Conservation (phyloP, 179 eudicot genomes). For the Amaranthus tricolor region DNA sequence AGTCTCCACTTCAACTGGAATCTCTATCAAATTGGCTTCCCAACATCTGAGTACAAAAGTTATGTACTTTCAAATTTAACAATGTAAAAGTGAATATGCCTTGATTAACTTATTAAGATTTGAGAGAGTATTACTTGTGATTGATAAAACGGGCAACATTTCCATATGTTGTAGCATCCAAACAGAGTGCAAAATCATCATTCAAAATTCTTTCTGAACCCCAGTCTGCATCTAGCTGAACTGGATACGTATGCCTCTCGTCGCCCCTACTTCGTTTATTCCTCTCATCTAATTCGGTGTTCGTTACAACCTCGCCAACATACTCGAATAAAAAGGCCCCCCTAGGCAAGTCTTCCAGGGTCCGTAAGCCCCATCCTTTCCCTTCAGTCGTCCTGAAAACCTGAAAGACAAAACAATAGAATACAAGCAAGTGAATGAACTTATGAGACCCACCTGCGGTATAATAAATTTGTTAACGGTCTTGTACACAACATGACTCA, state of each 20-base stretch:
- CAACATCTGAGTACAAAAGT: conserved; percentile 24
- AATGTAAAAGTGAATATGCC: background rate
- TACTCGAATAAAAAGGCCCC: conserved; percentile 87
- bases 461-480: too few species aligned
- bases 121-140: conserved; percentile 49
- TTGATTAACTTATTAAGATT: too few species aligned
- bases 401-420: conserved; percentile 23
- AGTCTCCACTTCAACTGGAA: conserved; percentile 52
- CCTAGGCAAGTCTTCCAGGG: conserved; percentile 42
- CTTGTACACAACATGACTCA: too few species aligned
- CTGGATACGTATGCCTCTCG: conserved; percentile 69
- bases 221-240: conserved; percentile 94
- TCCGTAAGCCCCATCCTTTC: conserved; percentile 51
- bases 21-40: conserved; percentile 37
- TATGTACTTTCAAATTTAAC: background rate
- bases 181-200: conserved; percentile 83
- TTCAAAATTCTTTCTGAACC: conserved; percentile 68
- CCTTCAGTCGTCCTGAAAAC: conserved; percentile 40
- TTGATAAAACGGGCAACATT: conserved; percentile 78
- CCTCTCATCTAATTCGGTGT: conserved; percentile 63
- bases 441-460: too few species aligned
- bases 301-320: conserved; percentile 86
- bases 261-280: conserved; percentile 36
- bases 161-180: conserved; percentile 82
- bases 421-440: background rate